Evolutionary conservation across 2,329 filamentous ascomycete genomes (phyloP).

Genomic region (Aaosphaeria pasadenensis): DNA sequence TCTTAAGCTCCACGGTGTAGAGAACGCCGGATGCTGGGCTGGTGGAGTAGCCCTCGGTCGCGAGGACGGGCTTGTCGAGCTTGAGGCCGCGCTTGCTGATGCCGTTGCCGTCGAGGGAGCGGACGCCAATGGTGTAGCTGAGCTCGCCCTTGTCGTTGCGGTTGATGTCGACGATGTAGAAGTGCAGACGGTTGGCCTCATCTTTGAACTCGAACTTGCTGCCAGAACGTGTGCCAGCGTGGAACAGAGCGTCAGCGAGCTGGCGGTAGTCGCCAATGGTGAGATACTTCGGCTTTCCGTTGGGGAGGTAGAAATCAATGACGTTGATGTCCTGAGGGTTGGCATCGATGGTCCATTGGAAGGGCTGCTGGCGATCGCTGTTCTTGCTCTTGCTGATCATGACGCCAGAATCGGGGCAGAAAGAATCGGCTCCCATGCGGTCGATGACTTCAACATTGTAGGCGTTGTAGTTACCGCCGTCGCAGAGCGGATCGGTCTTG

Average conservation of each 20-base stretch:
- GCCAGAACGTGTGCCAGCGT: constrained; percentile 52
- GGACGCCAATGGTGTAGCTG: constrained; percentile 49
- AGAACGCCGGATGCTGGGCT: constrained; percentile 36
- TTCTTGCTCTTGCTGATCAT: constrained; percentile 55
- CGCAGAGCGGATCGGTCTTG: constrained; percentile 46
- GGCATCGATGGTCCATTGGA: constrained; percentile 56
- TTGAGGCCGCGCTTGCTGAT: constrained; percentile 35
- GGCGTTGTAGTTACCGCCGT: constrained; percentile 50
- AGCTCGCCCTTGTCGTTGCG: constrained; percentile 45
- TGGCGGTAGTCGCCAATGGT: constrained; percentile 55
- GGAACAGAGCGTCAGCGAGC: constrained; percentile 53
- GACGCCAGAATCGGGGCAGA: constrained; percentile 52
- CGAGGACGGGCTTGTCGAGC: constrained; percentile 36
- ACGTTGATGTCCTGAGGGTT: constrained; percentile 53
- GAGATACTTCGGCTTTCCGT: constrained; percentile 47
- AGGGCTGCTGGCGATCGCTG: constrained; percentile 40
- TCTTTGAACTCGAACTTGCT: constrained; percentile 51
- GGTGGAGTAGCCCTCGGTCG: constrained; percentile 9
- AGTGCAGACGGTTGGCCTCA: constrained; percentile 47
- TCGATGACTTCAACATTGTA: constrained; percentile 55
- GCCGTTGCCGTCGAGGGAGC: constrained; percentile 41
- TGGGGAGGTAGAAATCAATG: constrained; percentile 50
- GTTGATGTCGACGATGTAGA: constrained; percentile 48
- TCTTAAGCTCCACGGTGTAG: constrained; percentile 49
- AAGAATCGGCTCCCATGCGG: constrained; percentile 54